Evolutionary conservation across 2,329 filamentous ascomycete species (phyloP).

Genomic region (Aureobasidium sp.): DNA sequence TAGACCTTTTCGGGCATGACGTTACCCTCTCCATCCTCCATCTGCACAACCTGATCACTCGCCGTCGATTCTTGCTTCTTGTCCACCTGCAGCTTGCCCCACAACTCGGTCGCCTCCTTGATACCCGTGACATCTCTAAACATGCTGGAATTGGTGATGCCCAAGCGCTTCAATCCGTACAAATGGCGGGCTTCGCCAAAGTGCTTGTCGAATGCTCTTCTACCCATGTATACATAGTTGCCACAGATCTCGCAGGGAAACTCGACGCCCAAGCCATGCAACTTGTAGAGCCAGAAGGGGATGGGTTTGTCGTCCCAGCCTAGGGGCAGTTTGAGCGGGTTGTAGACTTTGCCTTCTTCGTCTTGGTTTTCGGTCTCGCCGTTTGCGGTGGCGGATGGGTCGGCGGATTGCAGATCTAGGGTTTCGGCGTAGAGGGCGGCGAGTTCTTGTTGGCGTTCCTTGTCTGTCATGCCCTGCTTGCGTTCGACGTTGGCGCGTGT

Average conservation of each 20-base stretch:
- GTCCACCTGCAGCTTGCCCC: slow-evolving; percentile 87
- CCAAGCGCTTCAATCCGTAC: slow-evolving; percentile 86
- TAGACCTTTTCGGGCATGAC: slow-evolving; percentile 99
- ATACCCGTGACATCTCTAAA: slow-evolving; percentile 94
- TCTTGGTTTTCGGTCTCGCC: slow-evolving; percentile 51
- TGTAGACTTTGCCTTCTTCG: slow-evolving; percentile 80
- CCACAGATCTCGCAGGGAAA: slow-evolving; percentile 95
- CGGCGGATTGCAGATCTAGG: slow-evolving; percentile 16
- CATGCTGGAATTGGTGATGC: slow-evolving; percentile 81
- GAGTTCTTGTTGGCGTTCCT: slow-evolving; percentile 87
- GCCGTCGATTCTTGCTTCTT: slow-evolving; percentile 68
- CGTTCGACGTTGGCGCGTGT: slow-evolving; percentile 93
- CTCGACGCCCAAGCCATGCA: slow-evolving; percentile 90
- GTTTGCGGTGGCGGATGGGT: slow-evolving; percentile 33
- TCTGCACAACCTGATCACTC: slow-evolving; percentile 84
- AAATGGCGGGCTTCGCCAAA: slow-evolving; percentile 92
- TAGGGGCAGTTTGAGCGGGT: slow-evolving; percentile 88
- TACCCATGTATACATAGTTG: slow-evolving; percentile 98
- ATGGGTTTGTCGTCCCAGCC: slow-evolving; percentile 99
- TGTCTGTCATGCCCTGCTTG: slow-evolving; percentile 94
- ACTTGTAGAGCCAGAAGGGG: slow-evolving; percentile 96
- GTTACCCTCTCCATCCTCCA: slow-evolving; percentile 96
- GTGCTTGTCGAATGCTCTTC: slow-evolving; percentile 94
- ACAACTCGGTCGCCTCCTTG: slow-evolving; percentile 76
- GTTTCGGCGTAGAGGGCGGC: slow-evolving; percentile 68